These are phyloP conservation scores for Dactylis glomerata DNA, from an alignment of 176 grass and related monocot genomes.

Conservation along the genomic window DNA sequence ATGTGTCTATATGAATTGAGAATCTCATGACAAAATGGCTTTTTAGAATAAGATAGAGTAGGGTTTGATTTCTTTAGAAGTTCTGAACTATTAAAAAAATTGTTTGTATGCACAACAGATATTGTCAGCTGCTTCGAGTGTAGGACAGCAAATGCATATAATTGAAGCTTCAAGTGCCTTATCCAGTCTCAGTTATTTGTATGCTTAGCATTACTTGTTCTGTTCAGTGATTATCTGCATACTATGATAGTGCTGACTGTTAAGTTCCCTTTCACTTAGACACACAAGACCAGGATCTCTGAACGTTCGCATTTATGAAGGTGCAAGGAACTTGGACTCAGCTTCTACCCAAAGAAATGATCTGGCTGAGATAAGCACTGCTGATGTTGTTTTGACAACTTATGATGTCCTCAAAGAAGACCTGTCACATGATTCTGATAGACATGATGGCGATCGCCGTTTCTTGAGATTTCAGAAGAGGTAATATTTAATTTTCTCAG, in stretches of 20 bases:
- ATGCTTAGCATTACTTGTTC: conserved; percentile 2
- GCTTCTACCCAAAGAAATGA: conserved; percentile 43
- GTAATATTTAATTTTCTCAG: conserved; percentile 36
- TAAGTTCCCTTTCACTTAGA: conserved; percentile 50
- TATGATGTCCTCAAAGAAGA: conserved; percentile 99
- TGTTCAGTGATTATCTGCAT: neutral
- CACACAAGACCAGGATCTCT: conserved; percentile 84
- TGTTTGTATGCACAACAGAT: neutral
- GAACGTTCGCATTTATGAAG: conserved; percentile 92
- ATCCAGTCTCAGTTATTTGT: neutral
- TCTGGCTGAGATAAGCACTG: conserved; percentile 55
- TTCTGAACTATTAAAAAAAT: neutral
- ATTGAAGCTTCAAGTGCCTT: conserved; percentile 28
- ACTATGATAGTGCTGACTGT: conserved; percentile 28
- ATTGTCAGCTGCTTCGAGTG: neutral
- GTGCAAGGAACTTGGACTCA: conserved; percentile 67
- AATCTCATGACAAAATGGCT: neutral
- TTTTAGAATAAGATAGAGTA: conserved; percentile 6
- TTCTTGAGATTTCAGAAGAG: conserved; percentile 96
- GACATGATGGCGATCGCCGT: conserved; percentile 74
- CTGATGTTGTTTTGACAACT: conserved; percentile 95
- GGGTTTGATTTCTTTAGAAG: neutral
- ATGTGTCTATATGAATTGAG: conserved; percentile 10
- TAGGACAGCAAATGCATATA: conserved; percentile 2
- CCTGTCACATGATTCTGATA: conserved; percentile 93